These are phyloP conservation scores for Cyamopsis tetragonoloba DNA, from an alignment of 306 rosid genomes.

Conservation along the genomic window DNA sequence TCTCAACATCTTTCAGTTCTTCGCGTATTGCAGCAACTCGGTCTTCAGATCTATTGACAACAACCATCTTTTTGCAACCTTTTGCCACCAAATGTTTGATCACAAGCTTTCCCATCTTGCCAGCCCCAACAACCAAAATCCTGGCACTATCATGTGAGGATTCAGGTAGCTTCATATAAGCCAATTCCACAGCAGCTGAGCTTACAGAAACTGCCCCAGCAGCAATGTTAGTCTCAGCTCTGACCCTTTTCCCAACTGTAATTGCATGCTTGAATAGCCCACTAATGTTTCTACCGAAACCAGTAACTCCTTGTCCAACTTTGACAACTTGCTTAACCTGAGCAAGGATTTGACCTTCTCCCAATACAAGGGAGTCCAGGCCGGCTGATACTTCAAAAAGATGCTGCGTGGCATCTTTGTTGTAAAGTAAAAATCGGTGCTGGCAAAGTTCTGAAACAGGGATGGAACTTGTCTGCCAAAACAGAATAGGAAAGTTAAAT, in stretches of 20 bases:
- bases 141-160: slow-evolving; percentile 57
- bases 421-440: slow-evolving; percentile 80
- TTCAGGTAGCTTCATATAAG: slow-evolving; percentile 84
- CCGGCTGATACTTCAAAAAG: slow-evolving; percentile 95
- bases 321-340: slow-evolving; percentile 98
- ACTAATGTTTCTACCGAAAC: slow-evolving; percentile 93
- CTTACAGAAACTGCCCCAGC: slow-evolving; percentile 99
- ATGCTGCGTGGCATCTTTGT: slow-evolving; percentile 90
- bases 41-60: slow-evolving; percentile 87
- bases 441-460: slow-evolving; percentile 80
- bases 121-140: slow-evolving; percentile 91
- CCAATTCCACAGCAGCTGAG: slow-evolving; percentile 96
- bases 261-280: slow-evolving; percentile 98
- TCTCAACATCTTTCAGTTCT: slow-evolving; percentile 68
- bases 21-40: slow-evolving; percentile 74
- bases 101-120: slow-evolving; percentile 98
- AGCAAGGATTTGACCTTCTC: slow-evolving; percentile 99
- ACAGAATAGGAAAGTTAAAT: neutral
- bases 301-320: slow-evolving; percentile 93
- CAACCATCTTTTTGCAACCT: slow-evolving; percentile 85
- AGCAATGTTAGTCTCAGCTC: slow-evolving; percentile 95
- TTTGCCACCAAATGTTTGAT: slow-evolving; percentile 93
- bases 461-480: slow-evolving; percentile 85
- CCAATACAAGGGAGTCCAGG: slow-evolving; percentile 96
- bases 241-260: slow-evolving; percentile 94